Conservation (phyloP, 2,329 filamentous ascomycete species). For the Colletotrichum liriopes region DNA sequence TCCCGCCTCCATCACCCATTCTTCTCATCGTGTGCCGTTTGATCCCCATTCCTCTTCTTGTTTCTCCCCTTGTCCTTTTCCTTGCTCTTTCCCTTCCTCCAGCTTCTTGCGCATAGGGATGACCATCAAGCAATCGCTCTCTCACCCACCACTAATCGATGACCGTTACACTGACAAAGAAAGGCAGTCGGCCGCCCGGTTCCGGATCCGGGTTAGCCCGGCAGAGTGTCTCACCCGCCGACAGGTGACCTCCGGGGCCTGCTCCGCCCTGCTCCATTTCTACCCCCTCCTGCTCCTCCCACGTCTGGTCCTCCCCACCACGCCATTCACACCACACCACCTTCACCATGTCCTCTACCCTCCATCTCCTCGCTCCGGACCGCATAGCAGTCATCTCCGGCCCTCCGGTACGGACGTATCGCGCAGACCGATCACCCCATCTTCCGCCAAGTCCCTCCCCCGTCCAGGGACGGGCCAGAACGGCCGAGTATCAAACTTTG, state of each 20-base stretch:
- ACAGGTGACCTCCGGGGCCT: constrained; percentile 7
- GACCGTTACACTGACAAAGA: constrained; percentile 40
- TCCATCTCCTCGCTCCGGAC: neutral
- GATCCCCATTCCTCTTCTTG: neutral
- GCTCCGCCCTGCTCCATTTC: neutral
- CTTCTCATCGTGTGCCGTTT: neutral
- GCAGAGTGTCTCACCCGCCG: neutral
- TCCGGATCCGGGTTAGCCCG: constrained; percentile 30
- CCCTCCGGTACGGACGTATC: constrained; percentile 36
- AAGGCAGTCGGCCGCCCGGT: neutral
- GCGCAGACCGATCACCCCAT: neutral
- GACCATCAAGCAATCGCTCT: neutral
- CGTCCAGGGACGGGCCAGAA: neutral
- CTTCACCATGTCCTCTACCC: neutral
- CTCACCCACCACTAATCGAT: constrained; percentile 17
- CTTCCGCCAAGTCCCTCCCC: neutral
- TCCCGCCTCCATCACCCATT: neutral
- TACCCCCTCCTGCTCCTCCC: neutral
- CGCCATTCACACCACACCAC: constrained; percentile 1
- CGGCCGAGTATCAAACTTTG: neutral
- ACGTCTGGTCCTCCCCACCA: neutral
- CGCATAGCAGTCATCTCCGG: neutral
- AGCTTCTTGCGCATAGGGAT: neutral
- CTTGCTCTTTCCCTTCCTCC: neutral
- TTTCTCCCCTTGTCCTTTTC: neutral